Evolutionary conservation across 352 stramenopile species (phyloP), one percentile per base, ranked within the genome.

Genomic region (Phytophthora citrophthora): DNA sequence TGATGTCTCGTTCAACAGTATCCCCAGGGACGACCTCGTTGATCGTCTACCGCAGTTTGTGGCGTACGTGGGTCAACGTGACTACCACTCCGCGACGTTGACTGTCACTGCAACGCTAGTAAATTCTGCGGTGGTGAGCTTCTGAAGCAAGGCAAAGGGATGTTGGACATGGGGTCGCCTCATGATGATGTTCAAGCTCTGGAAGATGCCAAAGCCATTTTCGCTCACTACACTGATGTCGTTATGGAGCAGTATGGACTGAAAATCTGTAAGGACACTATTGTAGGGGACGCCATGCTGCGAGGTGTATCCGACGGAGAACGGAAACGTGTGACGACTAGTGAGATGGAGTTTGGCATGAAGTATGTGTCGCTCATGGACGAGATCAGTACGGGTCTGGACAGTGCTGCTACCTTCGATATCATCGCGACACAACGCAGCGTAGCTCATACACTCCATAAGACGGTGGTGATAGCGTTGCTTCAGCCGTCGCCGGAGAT

Each of bases 401-500:
- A 88, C 61, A 77, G 74, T 97, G 32, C 38, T 9, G 49, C 58
- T 24, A 49, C 43, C 20, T 68, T 48, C 43, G 60, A 68, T n/a
- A 68, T 68, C 51, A 68, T 68, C 47, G 53, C 45, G 34, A 68
- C 60, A 16, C 60, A 68, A 29, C 60, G 60, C 20, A 54, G 52
- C 44, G 39, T 70, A 6, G 61, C 61, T 15, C 54, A 70, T 20
- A 64, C n/a, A 12, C 54, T 70, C 12, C 49, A 34, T 29, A 70
- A 70, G 45, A 85, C 72, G 7, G 45, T 70, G n/a, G 74, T 88
- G 8, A 74, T 96, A 13, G 82, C 29, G 29, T 7, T 97, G 38
- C 64, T 96, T 7, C 73, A 98, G 68, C 92, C 93, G 32, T 79
- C 92, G 13, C 91, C 93, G 4, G 91, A 98, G 74, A 89, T 94